Base-by-base conservation (phyloP, 1,284 basidiomycete species). In the Stygiomarasmius scandens region DNA sequence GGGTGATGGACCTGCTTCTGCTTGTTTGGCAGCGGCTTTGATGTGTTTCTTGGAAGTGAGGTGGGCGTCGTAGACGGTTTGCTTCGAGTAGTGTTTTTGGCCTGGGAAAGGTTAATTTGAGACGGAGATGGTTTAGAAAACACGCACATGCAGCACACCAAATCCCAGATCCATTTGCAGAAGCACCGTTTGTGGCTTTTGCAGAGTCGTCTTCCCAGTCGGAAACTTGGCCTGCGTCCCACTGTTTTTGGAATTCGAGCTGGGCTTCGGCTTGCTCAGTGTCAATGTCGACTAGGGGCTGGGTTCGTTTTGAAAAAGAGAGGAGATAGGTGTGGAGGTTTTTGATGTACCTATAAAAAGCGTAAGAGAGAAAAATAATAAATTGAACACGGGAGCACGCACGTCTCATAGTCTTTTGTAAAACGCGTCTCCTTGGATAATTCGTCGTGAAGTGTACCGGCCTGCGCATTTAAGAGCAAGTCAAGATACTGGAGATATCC, bases 31-130 rank as follows among this genome's bases (percentile, higher is more conserved):
- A 11, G 85, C 81, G 11, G 94, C 92, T 73, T 98, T 99, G 69
- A 93, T 78, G 71, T 99, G 97, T 71, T 95, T 98, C 74, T 94
- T 95, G 27, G 95, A 96, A 9, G 87, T 93, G 49, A 99, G 76
- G 71, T 99, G 97, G 3, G 95, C 96, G 66, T 98, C 94, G 73
- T 96, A 99, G 3, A 99, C 97, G 0, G 96, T 98, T 72, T 98
- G 93, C 72, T 98, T 99, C 12, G 96, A 86, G 72, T 98, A 99
- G 61, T 83, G 80, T 69, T 96, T 95, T 72, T 95, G 92, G 70
- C 95, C 93, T 95, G 56, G 57, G 49, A 41, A 20, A 52, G 34
- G 16, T 22, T 52, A 29, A 44, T 43, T 41, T 56, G 36, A 24
- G 46, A 20, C 46, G 24, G 60, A 56, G 61, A 47, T 61, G n/a